Conservation (phyloP, 2,329 filamentous ascomycete species). For the Clonostachys rhizophaga region DNA sequence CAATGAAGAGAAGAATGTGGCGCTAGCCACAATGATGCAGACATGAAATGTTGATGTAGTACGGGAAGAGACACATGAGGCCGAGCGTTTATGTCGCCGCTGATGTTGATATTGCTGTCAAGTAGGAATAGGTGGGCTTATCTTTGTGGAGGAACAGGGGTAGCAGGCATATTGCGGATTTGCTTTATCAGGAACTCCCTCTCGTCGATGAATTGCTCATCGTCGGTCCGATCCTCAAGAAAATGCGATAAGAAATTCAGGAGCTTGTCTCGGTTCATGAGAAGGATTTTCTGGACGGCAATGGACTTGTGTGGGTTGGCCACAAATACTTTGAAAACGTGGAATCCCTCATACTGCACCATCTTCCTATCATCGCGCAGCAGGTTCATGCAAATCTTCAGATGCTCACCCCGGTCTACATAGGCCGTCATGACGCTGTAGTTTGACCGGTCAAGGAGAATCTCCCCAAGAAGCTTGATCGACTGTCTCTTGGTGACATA, state of each 20-base stretch:
- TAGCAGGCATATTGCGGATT: constrained; percentile 66
- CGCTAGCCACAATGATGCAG: too few relatives aligned
- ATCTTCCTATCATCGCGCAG: constrained; percentile 94
- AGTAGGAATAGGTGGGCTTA: constrained; percentile 6
- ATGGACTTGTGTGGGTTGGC: constrained; percentile 98
- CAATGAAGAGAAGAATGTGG: too few relatives aligned
- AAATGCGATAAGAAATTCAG: constrained; percentile 87
- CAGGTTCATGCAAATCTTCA: constrained; percentile 98
- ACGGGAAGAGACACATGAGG: too few relatives aligned
- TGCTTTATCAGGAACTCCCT: constrained; percentile 96
- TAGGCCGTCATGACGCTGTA: constrained; percentile 98
- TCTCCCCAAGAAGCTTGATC: constrained; percentile 94
- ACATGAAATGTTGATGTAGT: too few relatives aligned
- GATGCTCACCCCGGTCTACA: constrained; percentile 88
- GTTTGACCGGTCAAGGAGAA: constrained; percentile 89
- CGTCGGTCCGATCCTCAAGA: constrained; percentile 89
- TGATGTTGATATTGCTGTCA: too few relatives aligned
- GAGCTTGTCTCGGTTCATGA: constrained; percentile 92
- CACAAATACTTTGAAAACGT: constrained; percentile 99
- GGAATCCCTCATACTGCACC: constrained; percentile 99
- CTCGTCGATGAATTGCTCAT: constrained; percentile 98
- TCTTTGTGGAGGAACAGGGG: constrained; percentile 48
- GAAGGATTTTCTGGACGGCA: constrained; percentile 88
- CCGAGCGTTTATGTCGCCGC: too few relatives aligned
- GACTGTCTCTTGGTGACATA: constrained; percentile 98